Percentiles rank a stretch among this genome's conserved stretches.
phyloP scores from a whole-genome alignment of 169 alveolate species.

The Perkinsus chesapeaki region DNA sequence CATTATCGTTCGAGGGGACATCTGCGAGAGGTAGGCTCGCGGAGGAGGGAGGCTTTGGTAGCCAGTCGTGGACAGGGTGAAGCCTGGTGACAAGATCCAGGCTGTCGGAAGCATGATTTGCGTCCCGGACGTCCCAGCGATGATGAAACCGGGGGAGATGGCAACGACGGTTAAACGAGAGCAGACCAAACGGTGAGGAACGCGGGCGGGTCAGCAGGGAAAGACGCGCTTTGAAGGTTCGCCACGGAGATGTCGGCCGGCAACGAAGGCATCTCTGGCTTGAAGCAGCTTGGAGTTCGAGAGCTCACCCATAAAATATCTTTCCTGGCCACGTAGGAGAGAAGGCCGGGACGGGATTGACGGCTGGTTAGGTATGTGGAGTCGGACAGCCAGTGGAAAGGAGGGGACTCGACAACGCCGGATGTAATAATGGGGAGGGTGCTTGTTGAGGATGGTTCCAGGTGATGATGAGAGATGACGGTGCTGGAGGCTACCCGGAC shows the following conservation, averaged over 20 bases:
- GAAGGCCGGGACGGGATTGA: background rate
- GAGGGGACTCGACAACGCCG: background rate
- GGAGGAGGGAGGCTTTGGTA: background rate
- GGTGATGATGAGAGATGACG: background rate
- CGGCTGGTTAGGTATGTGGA: background rate
- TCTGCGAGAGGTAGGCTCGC: background rate
- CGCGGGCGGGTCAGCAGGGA: background rate
- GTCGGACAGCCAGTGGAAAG: background rate
- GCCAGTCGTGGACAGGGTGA: conserved; percentile 60
- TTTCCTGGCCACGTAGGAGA: conserved; percentile 65
- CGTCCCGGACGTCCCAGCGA: conserved; percentile 74
- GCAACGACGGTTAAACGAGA: conserved; percentile 8
- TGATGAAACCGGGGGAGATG: conserved; percentile 77
- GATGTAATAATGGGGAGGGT: background rate
- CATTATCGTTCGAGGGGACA: conserved; percentile 63
- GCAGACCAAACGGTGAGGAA: background rate
- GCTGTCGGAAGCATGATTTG: conserved; percentile 71
- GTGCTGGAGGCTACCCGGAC: background rate
- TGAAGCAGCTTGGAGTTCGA: conserved; percentile 86
- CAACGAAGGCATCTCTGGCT: conserved; percentile 75
- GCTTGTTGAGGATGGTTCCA: background rate
- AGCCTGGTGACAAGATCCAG: conserved; percentile 77
- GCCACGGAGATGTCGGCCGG: background rate
- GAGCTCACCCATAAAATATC: conserved; percentile 84
- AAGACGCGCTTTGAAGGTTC: background rate